These are phyloP conservation scores for Cladosporium austrohemisphaericum DNA, from an alignment of 2,329 filamentous ascomycete species.

Conservation along the genomic window DNA sequence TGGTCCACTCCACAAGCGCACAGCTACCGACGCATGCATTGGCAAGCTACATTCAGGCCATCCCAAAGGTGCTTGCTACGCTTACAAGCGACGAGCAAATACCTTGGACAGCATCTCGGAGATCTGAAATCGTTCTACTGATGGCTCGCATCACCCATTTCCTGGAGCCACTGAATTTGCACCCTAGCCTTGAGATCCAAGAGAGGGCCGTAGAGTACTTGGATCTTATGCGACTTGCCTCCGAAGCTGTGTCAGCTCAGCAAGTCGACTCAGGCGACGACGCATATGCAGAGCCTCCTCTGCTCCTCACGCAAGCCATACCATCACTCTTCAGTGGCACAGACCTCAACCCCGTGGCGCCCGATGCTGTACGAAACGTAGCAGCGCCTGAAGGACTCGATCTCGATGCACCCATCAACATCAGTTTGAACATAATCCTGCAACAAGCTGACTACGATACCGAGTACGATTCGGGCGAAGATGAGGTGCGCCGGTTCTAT, in stretches of 20 bases:
- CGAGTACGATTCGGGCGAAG: constrained; percentile 38
- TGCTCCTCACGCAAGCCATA: constrained; percentile 85
- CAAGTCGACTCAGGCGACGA: constrained; percentile 54
- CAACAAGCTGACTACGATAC: constrained; percentile 45
- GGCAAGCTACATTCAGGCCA: constrained; percentile 76
- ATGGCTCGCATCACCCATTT: constrained; percentile 79
- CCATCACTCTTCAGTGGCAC: constrained; percentile 80
- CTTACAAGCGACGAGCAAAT: constrained; percentile 63
- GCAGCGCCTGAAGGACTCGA: constrained; percentile 72
- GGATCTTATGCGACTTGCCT: constrained; percentile 80
- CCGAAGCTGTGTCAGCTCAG: constrained; percentile 72
- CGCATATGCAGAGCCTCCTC: constrained; percentile 70
- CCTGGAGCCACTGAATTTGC: constrained; percentile 71
- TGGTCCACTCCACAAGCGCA: constrained; percentile 65
- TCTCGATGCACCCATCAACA: constrained; percentile 77
- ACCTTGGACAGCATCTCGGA: constrained; percentile 69
- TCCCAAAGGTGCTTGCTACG: constrained; percentile 77
- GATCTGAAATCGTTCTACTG: constrained; percentile 70
- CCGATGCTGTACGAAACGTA: constrained; percentile 79
- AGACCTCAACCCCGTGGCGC: constrained; percentile 87
- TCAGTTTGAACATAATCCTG: constrained; percentile 66
- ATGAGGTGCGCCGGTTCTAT: constrained; percentile 46
- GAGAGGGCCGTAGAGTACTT: constrained; percentile 90
- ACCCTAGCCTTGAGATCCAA: constrained; percentile 90
- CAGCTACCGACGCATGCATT: constrained; percentile 62